A percentile compares a stretch with the other conserved stretches of the same genome.
Conservation (phyloP, 108 stramenopile species). For the Seminavis robusta region DNA sequence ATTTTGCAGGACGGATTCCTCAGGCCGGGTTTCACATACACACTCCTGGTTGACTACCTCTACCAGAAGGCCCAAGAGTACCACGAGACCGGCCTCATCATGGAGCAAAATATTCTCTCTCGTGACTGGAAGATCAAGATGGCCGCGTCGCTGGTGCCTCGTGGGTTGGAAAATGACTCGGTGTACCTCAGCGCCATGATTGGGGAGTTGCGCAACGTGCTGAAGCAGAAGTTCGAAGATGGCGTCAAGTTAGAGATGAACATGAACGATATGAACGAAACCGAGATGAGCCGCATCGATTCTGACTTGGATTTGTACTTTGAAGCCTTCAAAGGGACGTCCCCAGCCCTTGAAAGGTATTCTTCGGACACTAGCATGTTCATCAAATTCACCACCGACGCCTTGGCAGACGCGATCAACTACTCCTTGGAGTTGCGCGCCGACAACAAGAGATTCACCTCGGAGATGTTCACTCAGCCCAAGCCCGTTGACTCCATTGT, state of each 20-base stretch:
- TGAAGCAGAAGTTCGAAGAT: too few relatives aligned
- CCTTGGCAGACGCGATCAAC: too few relatives aligned
- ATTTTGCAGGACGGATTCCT: conserved; percentile 33
- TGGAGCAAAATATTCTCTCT: conserved; percentile 18
- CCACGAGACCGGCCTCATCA: conserved; percentile 17
- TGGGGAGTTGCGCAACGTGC: too few relatives aligned
- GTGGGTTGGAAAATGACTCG: conserved; percentile 32
- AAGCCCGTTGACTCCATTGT: conserved; percentile 34
- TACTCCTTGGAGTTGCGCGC: too few relatives aligned
- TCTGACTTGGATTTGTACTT: too few relatives aligned
- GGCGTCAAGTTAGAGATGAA: too few relatives aligned
- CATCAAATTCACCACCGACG: too few relatives aligned
- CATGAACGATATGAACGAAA: too few relatives aligned
- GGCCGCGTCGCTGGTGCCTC: conserved; percentile 28
- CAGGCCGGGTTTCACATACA: conserved; percentile 27
- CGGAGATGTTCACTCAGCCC: conserved; percentile 35
- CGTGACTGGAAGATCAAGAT: conserved; percentile 37
- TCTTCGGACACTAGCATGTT: too few relatives aligned
- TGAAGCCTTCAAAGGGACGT: too few relatives aligned
- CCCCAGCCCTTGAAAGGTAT: too few relatives aligned
- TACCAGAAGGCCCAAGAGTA: conserved; percentile 21
- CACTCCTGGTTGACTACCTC: conserved; percentile 20
- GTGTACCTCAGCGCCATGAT: conserved; percentile 10
- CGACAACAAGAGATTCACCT: conserved; percentile 23
- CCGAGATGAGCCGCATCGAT: too few relatives aligned